Evolutionary conservation across 768 basidiomycete genomes (phyloP), one percentile per base, ranked within the genome.

Genomic region (Aureoboletus auriporus): DNA sequence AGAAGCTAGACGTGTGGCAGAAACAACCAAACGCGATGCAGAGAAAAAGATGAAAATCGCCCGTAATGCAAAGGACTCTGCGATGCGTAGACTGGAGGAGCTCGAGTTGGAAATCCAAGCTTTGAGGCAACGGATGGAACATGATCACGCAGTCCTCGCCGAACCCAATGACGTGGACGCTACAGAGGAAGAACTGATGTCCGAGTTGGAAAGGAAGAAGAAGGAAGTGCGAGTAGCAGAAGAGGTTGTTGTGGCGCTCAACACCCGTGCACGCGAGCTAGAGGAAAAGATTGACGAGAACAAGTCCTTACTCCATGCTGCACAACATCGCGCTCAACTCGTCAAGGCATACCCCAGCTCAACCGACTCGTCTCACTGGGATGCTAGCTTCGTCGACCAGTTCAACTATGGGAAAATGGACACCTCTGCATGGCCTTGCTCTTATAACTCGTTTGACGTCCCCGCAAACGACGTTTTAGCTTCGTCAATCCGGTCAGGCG

Each of bases 1-100:
- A 56, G 95, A 99, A 64, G 72, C 81, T 46, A 89, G 86, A 67
- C 84, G 95, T 29, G 73, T 73, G 27, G 91, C 93, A 10, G 96
- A 99, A 68, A 74, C 79, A 43, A 68, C 74, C 44, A 87, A 83
- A 62, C 78, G 83, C 39, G 94, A 97, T 40, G 91, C 86, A 5
- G 95, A 98, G 69, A 93, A 89, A 73, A 84, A 84, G 56, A 75
- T 94, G 50, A 87, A 83, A 58, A 73, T 76, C n/a, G 82, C 80
- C 13, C 82, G 83, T 63, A 74, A 62, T 37, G 71, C 77, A 51
- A 79, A 85, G 30, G 84, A 89, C 59, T 82, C 75, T 46, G 78
- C 85, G 0, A 72, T 65, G 17, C 75, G 74, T 57, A 75, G 78
- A 36, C 75, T 86, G 61, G 76, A 78, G 28, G 70, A 74, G 50